Conservation (phyloP, 768 basidiomycete genomes). For the Tricholoma furcatifolium region DNA sequence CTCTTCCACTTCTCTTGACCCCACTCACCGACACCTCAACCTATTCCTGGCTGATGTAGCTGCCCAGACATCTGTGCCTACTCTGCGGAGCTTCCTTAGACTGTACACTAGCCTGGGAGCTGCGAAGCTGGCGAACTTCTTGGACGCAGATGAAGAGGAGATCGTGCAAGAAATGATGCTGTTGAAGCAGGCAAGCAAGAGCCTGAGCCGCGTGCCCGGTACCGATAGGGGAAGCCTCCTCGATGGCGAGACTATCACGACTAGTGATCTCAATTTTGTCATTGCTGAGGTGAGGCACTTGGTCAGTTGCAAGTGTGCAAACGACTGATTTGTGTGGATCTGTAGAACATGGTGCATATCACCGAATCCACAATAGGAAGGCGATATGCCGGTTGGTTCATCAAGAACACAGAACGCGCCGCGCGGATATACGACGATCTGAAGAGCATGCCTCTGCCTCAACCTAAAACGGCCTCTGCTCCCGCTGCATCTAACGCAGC, state of each 20-base stretch:
- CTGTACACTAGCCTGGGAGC: slow-evolving; percentile 94
- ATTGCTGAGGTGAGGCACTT: slow-evolving; percentile 77
- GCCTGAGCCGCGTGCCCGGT: slow-evolving; percentile 64
- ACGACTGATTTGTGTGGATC: not conserved
- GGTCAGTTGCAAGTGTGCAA: not conserved
- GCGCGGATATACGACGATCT: slow-evolving; percentile 85
- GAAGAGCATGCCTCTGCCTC: slow-evolving; percentile 48
- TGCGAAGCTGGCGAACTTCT: slow-evolving; percentile 87
- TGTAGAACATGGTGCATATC: slow-evolving; percentile 94
- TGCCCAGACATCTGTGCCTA: slow-evolving; percentile 75
- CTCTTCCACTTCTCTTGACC: slow-evolving; percentile 49
- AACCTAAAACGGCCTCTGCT: slow-evolving; percentile 23
- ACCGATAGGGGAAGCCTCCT: slow-evolving; percentile 58
- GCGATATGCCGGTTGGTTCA: slow-evolving; percentile 96
- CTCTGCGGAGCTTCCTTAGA: slow-evolving; percentile 89
- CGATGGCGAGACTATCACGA: slow-evolving; percentile 83
- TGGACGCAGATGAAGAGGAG: slow-evolving; percentile 90
- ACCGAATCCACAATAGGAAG: slow-evolving; percentile 92
- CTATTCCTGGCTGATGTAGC: slow-evolving; percentile 83
- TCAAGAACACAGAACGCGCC: slow-evolving; percentile 91
- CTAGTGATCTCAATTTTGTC: slow-evolving; percentile 93
- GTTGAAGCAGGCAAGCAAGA: slow-evolving; percentile 85
- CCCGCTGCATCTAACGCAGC: slow-evolving; percentile 24
- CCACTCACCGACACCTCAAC: slow-evolving; percentile 79
- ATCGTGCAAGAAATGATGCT: slow-evolving; percentile 97